These are phyloP conservation scores for Trifolium dubium DNA, from an alignment of 306 rosid species.

Conservation along the genomic window DNA sequence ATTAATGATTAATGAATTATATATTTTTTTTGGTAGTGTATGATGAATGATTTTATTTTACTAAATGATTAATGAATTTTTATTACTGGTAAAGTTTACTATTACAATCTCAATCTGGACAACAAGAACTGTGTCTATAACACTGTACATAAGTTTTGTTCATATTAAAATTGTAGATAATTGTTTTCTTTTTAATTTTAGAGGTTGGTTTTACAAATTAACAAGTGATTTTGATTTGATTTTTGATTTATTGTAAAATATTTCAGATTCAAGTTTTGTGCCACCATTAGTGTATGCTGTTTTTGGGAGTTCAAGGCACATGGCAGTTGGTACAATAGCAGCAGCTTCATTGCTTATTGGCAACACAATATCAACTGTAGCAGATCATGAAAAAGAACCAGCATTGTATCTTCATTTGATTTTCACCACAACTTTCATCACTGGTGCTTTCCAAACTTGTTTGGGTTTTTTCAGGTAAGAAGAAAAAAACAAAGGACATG, in stretches of 20 bases:
- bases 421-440: slow-evolving; percentile 67
- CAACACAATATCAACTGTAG: slow-evolving; percentile 50
- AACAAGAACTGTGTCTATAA: too few relatives aligned
- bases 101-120: neutral
- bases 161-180: neutral
- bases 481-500: neutral
- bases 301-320: slow-evolving; percentile 80
- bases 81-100: neutral
- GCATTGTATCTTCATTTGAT: slow-evolving; percentile 64
- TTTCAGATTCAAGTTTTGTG: slow-evolving; percentile 77
- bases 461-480: slow-evolving; percentile 74
- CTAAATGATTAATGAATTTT: neutral
- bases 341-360: slow-evolving; percentile 71
- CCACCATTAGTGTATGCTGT: slow-evolving; percentile 79
- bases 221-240: neutral
- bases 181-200: neutral
- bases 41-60: too few relatives aligned
- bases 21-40: too few relatives aligned
- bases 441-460: slow-evolving; percentile 65
- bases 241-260: neutral
- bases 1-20: neutral
- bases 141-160: neutral
- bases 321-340: slow-evolving; percentile 90
- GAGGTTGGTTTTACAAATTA: neutral
- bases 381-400: slow-evolving; percentile 40